Evolutionary conservation across 2,329 filamentous ascomycete species (phyloP).

Genomic region (Calonectria henricotiae): DNA sequence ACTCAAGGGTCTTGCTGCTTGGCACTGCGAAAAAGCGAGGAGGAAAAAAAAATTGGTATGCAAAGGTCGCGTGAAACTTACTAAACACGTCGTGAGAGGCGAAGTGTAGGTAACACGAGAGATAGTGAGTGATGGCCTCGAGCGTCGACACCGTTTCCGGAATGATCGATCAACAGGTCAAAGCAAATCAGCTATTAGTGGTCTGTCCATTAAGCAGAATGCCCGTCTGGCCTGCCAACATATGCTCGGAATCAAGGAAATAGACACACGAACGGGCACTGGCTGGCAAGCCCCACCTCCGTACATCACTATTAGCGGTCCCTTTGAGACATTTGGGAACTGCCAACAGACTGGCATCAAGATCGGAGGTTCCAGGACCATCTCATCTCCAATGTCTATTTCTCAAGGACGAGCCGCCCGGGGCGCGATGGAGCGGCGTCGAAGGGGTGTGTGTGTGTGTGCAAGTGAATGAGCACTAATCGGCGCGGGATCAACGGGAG

Average conservation of each 20-base stretch:
- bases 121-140: conserved; percentile 2
- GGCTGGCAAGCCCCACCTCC: conserved; percentile 27
- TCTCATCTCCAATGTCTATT: conserved; percentile 28
- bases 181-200: conserved; percentile 9
- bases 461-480: conserved; percentile 5
- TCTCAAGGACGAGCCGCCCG: conserved; percentile 31
- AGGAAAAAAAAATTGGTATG: not conserved
- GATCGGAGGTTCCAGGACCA: conserved; percentile 26
- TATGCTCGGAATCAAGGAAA: conserved; percentile 29
- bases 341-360: conserved; percentile 30
- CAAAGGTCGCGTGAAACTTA: not conserved
- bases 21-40: not conserved
- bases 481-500: conserved; percentile 7
- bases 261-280: conserved; percentile 30
- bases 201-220: not conserved
- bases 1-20: conserved; percentile 25
- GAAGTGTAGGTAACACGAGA: conserved; percentile 13
- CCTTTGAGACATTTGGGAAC: conserved; percentile 38
- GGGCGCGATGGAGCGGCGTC: conserved; percentile 22
- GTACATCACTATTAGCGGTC: conserved; percentile 26
- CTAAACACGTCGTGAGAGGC: conserved; percentile 20
- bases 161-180: conserved; percentile 26
- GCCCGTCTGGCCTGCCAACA: not conserved
- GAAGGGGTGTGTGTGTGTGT: conserved; percentile 15
- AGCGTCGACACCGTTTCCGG: conserved; percentile 8